phyloP scores from a whole-genome alignment of 345 rosid species.

The Crucihimalaya himalaica region DNA sequence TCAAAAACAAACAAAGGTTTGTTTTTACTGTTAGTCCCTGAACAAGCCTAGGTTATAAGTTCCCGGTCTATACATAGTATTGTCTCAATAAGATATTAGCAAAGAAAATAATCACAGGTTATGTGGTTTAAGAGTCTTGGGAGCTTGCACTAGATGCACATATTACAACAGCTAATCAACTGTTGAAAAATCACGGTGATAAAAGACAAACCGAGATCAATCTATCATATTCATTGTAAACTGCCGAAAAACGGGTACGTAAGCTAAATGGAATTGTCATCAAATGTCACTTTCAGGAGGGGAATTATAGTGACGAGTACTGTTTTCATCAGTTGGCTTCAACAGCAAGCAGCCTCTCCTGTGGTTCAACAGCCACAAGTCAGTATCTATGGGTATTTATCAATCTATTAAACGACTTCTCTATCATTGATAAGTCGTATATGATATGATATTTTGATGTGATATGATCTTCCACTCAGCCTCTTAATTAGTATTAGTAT shows the following conservation, averaged over 20 bases:
- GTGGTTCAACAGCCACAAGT: conserved; percentile 35
- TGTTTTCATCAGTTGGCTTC: conserved; percentile 37
- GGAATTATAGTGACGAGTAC: conserved; percentile 37
- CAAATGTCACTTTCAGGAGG: conserved; percentile 35
- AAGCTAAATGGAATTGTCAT: conserved; percentile 31
- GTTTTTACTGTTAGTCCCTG: background rate
- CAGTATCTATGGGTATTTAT: conserved; percentile 25
- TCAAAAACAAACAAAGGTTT: background rate
- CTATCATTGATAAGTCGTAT: conserved; percentile 39
- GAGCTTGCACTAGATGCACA: conserved; percentile 18
- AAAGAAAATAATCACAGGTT: background rate
- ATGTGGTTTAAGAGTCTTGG: conserved; percentile 14
- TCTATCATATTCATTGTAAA: conserved; percentile 5
- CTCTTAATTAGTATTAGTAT: conserved; percentile 25
- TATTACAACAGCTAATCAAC: background rate
- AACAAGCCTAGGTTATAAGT: background rate
- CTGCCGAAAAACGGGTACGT: conserved; percentile 22
- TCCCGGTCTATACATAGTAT: background rate
- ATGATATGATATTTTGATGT: conserved; percentile 31
- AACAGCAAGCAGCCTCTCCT: conserved; percentile 45
- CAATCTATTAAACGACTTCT: conserved; percentile 41
- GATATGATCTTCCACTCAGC: conserved; percentile 35
- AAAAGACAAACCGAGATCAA: conserved; percentile 19
- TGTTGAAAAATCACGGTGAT: background rate
- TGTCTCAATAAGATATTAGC: background rate